These are phyloP conservation scores for Bipolaris victoriae DNA, from an alignment of 2,329 filamentous ascomycete genomes.

Conservation along the genomic window DNA sequence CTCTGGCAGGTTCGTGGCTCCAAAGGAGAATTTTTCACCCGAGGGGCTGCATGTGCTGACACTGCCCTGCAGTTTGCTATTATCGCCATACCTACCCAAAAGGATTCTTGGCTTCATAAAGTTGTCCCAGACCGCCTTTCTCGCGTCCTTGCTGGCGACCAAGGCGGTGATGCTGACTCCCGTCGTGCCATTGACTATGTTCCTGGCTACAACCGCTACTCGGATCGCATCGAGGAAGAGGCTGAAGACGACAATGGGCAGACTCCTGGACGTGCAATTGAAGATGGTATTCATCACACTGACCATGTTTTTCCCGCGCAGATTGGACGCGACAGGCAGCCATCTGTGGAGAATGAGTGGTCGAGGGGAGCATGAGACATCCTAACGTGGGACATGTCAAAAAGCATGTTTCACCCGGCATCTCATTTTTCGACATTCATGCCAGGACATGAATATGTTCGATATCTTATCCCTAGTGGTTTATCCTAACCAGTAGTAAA, in stretches of 20 bases:
- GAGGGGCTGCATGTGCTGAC: slow-evolving; percentile 2
- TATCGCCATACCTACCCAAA: slow-evolving; percentile 38
- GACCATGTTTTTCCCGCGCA: slow-evolving; percentile 27
- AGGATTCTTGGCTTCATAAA: slow-evolving; percentile 41
- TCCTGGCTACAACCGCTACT: slow-evolving; percentile 38
- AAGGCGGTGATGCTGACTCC: slow-evolving; percentile 27
- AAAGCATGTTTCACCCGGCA: no score
- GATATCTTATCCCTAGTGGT: no score
- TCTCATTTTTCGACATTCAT: no score
- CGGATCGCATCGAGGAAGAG: slow-evolving; percentile 41
- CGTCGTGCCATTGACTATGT: slow-evolving; percentile 39
- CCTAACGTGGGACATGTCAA: not conserved
- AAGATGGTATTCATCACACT: slow-evolving; percentile 25
- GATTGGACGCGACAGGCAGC: slow-evolving; percentile 23
- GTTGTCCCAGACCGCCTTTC: slow-evolving; percentile 42
- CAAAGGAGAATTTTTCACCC: not conserved
- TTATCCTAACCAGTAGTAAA: no score
- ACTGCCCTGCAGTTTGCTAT: slow-evolving; percentile 33
- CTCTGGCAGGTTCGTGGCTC: slow-evolving; percentile 39
- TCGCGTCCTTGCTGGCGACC: slow-evolving; percentile 39
- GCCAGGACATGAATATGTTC: no score
- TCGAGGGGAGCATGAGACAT: slow-evolving; percentile 9
- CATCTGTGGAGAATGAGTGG: slow-evolving; percentile 39
- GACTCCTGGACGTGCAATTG: slow-evolving; percentile 24
- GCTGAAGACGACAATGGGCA: slow-evolving; percentile 25